Evolutionary conservation across 2,329 filamentous ascomycete genomes (phyloP), one percentile per base, ranked within the genome.

Genomic region (Penicillium sp.): DNA sequence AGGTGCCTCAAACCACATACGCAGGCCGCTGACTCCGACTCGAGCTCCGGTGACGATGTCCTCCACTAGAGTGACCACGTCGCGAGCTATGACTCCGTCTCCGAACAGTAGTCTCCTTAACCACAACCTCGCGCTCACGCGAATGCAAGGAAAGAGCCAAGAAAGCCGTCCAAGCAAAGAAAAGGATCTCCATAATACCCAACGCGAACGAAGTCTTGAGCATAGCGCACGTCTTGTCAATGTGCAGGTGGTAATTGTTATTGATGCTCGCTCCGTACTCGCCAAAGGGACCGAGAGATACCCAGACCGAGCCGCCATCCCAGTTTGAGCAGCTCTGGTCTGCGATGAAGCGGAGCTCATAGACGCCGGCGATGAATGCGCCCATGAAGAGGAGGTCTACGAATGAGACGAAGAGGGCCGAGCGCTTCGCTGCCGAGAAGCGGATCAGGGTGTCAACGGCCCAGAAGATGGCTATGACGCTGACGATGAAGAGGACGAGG

Each of bases 151-250:
- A 75, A 44, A 78, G 61, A 15, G 92, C 90, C 42, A 94, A 79
- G 26, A 93, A 75, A 49, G 85, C 83, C 3, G 90, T 94, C 69
- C 88, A 79, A 72, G 88, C 87, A 77, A 96, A 96, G 71, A 92
- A 87, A 61, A 94, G 78, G 62, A 80, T 79, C 73, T 94, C 90
- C 82, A 97, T 95, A 73, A 97, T 97, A 47, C 85, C 91, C 64
- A 97, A 87, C 2, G 91, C 93, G 76, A 91, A 97, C 63, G 81
- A 83, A 1, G 92, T 89, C 83, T 97, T 97, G 69, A 96, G 84
- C 90, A 97, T 94, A 48, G 88, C 84, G 76, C 93, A 97, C 5
- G 85, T 85, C 81, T 93, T 93, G 74, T 90, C 81, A 35, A 86
- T 73, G 51, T 81, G 73, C 40, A 86, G 69, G 41, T 80, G 73